Conservation (phyloP, 73 alveolate species). For the Paramecium octaurelia region DNA sequence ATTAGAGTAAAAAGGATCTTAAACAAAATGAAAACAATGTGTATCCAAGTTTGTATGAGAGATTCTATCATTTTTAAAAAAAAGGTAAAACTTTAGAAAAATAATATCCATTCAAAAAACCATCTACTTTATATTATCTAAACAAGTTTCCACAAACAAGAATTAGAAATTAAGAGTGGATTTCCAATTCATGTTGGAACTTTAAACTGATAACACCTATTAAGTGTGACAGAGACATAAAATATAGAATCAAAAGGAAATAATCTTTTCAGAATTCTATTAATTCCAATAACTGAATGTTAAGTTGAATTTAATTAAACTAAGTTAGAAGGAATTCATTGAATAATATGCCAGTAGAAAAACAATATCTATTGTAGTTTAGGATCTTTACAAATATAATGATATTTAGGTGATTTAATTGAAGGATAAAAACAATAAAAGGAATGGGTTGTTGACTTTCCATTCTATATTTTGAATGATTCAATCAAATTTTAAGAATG, state of each 20-base stretch:
- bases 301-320: background rate
- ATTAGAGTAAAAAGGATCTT: background rate
- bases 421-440: background rate
- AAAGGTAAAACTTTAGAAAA: background rate
- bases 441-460: background rate
- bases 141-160: background rate
- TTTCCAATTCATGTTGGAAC: slow-evolving; percentile 23
- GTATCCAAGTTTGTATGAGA: background rate
- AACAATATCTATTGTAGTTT: background rate
- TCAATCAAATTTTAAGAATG: background rate
- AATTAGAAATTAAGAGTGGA: background rate
- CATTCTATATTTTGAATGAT: background rate
- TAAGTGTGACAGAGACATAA: slow-evolving; percentile 15
- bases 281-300: background rate
- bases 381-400: slow-evolving; percentile 5
- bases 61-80: background rate
- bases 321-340: background rate
- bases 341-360: background rate
- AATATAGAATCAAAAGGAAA: background rate
- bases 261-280: slow-evolving; percentile 23
- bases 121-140: background rate
- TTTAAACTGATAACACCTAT: slow-evolving; percentile 23
- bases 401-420: background rate
- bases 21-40: background rate
- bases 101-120: background rate